Conservation (phyloP, 2,329 filamentous ascomycete genomes). For the Sphaerulina populicola region DNA sequence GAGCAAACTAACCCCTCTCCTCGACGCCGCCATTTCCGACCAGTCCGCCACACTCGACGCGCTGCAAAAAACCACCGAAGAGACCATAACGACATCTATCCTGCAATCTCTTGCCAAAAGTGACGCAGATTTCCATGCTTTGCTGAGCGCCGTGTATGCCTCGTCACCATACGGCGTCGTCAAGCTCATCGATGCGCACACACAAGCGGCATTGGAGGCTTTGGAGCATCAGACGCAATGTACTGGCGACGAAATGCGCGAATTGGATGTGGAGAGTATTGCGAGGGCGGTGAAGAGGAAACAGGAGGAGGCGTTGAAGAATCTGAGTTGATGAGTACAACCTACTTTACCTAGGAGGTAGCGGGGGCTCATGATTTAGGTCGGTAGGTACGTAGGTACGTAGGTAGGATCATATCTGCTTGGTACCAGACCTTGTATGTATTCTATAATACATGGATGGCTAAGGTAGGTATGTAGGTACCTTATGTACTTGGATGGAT, state of each 20-base stretch:
- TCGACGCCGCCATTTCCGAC: constrained; percentile 30
- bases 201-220: constrained; percentile 29
- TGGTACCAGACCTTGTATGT: no score
- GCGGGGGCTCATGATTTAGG: no score
- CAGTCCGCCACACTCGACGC: constrained; percentile 31
- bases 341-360: no score
- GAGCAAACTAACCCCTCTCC: constrained; percentile 18
- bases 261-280: constrained; percentile 28
- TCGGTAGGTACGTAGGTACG: no score
- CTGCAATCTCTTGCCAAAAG: constrained; percentile 33
- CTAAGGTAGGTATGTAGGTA: no score
- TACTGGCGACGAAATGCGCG: constrained; percentile 33
- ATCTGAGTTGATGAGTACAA: constrained; percentile 6
- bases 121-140: constrained; percentile 32
- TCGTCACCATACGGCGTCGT: constrained; percentile 24
- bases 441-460: no score
- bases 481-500: no score
- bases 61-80: constrained; percentile 31
- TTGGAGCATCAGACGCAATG: constrained; percentile 35
- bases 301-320: constrained; percentile 15
- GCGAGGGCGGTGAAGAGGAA: constrained; percentile 17
- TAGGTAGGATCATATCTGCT: no score
- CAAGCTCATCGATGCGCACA: constrained; percentile 20
- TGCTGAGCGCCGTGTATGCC: constrained; percentile 35
- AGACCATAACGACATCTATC: constrained; percentile 29